Percentiles rank a stretch among this genome's conserved stretches.
Evolutionary conservation across 495 filamentous ascomycete species (phyloP).

Genomic region (Penicillium arizonense): DNA sequence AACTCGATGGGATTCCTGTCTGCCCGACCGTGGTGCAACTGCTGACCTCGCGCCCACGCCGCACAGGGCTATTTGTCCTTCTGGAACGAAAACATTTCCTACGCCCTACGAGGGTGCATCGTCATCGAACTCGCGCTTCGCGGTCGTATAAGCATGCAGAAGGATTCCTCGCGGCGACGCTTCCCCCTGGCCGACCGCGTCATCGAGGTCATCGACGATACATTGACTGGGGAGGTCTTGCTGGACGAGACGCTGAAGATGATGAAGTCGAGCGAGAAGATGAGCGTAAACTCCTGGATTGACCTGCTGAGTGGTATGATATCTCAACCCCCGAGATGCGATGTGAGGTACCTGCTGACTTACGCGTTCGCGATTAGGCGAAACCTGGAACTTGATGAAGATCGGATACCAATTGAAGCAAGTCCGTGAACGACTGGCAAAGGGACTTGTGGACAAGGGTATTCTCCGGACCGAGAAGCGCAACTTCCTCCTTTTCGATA

Average conservation of each 20-base stretch:
- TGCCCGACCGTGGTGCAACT: conserved; percentile 2
- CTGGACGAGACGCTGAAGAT: conserved; percentile 98
- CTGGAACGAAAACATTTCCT: conserved; percentile 99
- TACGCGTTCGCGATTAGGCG: conserved; percentile 56
- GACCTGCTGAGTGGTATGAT: conserved; percentile 91
- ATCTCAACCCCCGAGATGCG: background rate
- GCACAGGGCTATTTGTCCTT: conserved; percentile 92
- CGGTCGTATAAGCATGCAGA: conserved; percentile 97
- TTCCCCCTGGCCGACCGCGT: conserved; percentile 89
- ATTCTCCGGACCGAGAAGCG: conserved; percentile 98
- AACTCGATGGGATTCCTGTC: too few relatives aligned
- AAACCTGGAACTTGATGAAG: conserved; percentile 99
- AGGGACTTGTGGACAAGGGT: conserved; percentile 98
- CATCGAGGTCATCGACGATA: conserved; percentile 97
- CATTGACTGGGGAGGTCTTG: conserved; percentile 93
- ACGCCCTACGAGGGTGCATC: conserved; percentile 94
- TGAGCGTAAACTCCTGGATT: conserved; percentile 99
- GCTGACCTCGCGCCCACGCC: conserved; percentile 19
- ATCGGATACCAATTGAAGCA: conserved; percentile 99
- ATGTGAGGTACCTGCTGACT: conserved; percentile 9
- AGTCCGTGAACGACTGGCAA: conserved; percentile 94
- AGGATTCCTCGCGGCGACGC: conserved; percentile 85
- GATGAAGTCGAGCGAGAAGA: conserved; percentile 99
- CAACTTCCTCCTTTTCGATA: conserved; percentile 99
- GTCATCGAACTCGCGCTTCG: conserved; percentile 96